phyloP scores from a whole-genome alignment of 805 yeast genomes.

The Candida oleophila region DNA sequence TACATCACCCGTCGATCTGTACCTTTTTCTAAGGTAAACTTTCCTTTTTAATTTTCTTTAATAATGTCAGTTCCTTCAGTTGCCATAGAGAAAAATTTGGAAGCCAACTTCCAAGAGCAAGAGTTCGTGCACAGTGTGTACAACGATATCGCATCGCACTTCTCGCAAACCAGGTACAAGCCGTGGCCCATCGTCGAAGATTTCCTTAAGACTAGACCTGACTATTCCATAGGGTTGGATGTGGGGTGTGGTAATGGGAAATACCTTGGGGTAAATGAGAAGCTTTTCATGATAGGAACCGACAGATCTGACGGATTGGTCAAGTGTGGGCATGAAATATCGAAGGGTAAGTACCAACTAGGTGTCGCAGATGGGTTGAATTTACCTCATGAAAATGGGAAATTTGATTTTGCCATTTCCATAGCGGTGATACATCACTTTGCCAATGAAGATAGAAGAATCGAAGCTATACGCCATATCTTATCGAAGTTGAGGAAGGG shows the following conservation, averaged over 20 bases:
- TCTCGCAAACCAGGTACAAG: slow-evolving; percentile 89
- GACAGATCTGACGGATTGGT: slow-evolving; percentile 73
- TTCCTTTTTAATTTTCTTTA: too few relatives aligned
- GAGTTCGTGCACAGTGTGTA: slow-evolving; percentile 88
- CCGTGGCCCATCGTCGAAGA: slow-evolving; percentile 96
- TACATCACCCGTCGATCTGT: too few relatives aligned
- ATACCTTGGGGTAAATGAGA: slow-evolving; percentile 69
- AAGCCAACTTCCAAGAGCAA: slow-evolving; percentile 64
- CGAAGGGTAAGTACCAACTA: slow-evolving; percentile 47
- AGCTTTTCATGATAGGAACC: slow-evolving; percentile 69
- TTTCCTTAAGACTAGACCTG: slow-evolving; percentile 50
- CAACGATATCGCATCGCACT: slow-evolving; percentile 88
- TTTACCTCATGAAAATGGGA: slow-evolving; percentile 37
- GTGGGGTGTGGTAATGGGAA: slow-evolving; percentile 98
- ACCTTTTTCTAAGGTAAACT: too few relatives aligned
- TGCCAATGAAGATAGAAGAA: slow-evolving; percentile 76
- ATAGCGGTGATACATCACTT: slow-evolving; percentile 97
- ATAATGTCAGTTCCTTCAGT: slow-evolving; percentile 33
- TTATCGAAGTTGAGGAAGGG: slow-evolving; percentile 54
- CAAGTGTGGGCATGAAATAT: slow-evolving; percentile 54
- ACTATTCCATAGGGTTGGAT: slow-evolving; percentile 77
- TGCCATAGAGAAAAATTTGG: slow-evolving; percentile 25
- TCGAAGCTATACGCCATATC: slow-evolving; percentile 71
- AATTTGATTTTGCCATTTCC: slow-evolving; percentile 84
- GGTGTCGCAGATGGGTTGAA: slow-evolving; percentile 79